phyloP scores from a whole-genome alignment of 768 basidiomycete genomes.

The Lentinula aciculospora region DNA sequence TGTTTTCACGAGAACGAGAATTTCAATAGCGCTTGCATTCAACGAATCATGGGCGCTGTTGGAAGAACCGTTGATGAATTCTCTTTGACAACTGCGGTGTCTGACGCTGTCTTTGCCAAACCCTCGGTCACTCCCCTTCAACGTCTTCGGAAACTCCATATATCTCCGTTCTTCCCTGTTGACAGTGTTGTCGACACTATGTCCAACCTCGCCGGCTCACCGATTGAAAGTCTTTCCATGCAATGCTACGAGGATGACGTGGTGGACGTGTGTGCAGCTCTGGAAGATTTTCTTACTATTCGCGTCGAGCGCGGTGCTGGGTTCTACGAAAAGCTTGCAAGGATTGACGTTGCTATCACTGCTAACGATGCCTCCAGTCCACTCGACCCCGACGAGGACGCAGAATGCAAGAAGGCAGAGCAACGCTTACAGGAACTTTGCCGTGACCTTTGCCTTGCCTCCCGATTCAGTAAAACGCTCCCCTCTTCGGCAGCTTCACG shows the following conservation, averaged over 20 bases:
- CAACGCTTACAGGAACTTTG: slow-evolving; percentile 44
- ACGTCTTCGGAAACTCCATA: slow-evolving; percentile 49
- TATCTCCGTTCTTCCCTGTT: slow-evolving; percentile 57
- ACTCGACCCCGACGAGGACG: slow-evolving; percentile 28
- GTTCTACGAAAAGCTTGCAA: slow-evolving; percentile 44
- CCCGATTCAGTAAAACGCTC: slow-evolving; percentile 12
- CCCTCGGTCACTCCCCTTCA: slow-evolving; percentile 38
- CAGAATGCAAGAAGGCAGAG: slow-evolving; percentile 34
- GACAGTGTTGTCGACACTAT: slow-evolving; percentile 57
- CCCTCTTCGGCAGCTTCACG: neutral
- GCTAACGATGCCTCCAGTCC: slow-evolving; percentile 23
- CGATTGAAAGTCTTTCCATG: slow-evolving; percentile 51
- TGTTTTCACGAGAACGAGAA: slow-evolving; percentile 49
- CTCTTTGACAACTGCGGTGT: slow-evolving; percentile 44
- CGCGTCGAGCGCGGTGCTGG: slow-evolving; percentile 42
- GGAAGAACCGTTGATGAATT: slow-evolving; percentile 51
- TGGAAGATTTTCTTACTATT: slow-evolving; percentile 50
- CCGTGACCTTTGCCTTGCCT: slow-evolving; percentile 37
- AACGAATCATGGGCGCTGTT: slow-evolving; percentile 57
- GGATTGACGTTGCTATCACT: slow-evolving; percentile 45
- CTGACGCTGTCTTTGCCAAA: slow-evolving; percentile 36
- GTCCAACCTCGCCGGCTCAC: slow-evolving; percentile 50
- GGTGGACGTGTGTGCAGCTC: slow-evolving; percentile 51
- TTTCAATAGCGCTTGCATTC: slow-evolving; percentile 48
- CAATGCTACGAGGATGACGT: slow-evolving; percentile 61